Base-by-base conservation (phyloP, 2,329 filamentous ascomycete genomes). In the Penicillium digitatum region DNA sequence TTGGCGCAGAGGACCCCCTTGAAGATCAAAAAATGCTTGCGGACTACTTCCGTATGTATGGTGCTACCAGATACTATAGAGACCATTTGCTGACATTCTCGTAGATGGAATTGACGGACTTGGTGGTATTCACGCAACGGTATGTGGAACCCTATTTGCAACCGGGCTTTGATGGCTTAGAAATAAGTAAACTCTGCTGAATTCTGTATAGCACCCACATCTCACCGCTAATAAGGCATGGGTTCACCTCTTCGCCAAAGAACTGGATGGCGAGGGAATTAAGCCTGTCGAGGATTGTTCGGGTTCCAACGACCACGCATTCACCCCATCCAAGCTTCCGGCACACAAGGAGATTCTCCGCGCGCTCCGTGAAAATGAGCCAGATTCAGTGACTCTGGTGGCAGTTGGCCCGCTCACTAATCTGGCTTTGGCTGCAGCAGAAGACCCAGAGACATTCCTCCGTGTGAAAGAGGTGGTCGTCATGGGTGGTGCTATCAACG, bases 361-460 rank as follows among this genome's bases (percentile, higher is more conserved):
- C 26, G 79, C 96, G 45, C 82, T 99, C 20, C 82, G 81, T 53
- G 88, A 94, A 66, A 91, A 94, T 67, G 90, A 92, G 8, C 81
- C 82, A 5, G 86, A 91, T 68, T 94, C 89, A 1, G 85, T 99
- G 64, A 92, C 88, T n/a, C 89, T 99, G 68, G 85, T 96, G 35
- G 89, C 89, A 24, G 81, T 97, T 46, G 94, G 94, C 0, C 94
- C 94, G 1, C 78, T 97, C 63, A 97, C 94, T n/a, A 99, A 96
- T 70, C 77, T 96, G 29, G 94, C 94, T 1, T 75, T 95, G 26
- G 94, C 94, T 3, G 92, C 94, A 3, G 86, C 90, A 14, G 85
- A 90, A 66, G 93, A 97, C 63, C 87, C 92, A 0, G 90, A 93
- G 72, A 87, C 91, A 0, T 96, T 99, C 72, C 80, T 99, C 52